Conservation (phyloP, 2,329 filamentous ascomycete species). For the Fusarium equiseti region DNA sequence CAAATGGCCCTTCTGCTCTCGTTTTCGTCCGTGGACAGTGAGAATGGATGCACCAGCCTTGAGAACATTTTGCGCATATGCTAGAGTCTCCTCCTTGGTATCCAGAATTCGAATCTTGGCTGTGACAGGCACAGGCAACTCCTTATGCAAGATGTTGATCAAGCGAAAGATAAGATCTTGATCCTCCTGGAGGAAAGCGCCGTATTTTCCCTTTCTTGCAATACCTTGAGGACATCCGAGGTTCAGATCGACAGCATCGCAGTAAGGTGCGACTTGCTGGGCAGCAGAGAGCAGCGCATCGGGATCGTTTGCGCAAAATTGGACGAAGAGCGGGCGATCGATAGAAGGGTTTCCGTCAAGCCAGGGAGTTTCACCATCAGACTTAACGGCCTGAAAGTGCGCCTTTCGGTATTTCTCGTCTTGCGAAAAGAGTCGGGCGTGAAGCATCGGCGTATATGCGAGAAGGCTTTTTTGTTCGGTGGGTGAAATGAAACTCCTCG, state of each 20-base stretch:
- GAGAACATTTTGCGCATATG: slow-evolving; percentile 89
- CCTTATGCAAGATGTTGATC: slow-evolving; percentile 83
- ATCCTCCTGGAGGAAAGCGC: slow-evolving; percentile 94
- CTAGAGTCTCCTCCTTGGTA: slow-evolving; percentile 85
- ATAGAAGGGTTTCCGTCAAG: slow-evolving; percentile 88
- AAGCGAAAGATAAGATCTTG: slow-evolving; percentile 85
- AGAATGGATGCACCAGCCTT: slow-evolving; percentile 91
- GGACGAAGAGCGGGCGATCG: slow-evolving; percentile 92
- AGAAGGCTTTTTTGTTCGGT: slow-evolving; percentile 75
- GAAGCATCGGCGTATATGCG: slow-evolving; percentile 96
- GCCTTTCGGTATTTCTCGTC: slow-evolving; percentile 79
- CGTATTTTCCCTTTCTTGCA: slow-evolving; percentile 89
- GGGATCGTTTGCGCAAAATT: slow-evolving; percentile 94
- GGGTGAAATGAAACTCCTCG: slow-evolving; percentile 87
- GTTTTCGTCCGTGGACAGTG: slow-evolving; percentile 87
- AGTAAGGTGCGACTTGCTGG: slow-evolving; percentile 82
- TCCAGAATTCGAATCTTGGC: slow-evolving; percentile 95
- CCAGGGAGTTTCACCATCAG: slow-evolving; percentile 59
- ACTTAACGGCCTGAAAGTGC: slow-evolving; percentile 79
- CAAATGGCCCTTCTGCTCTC: slow-evolving; percentile 96
- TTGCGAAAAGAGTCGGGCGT: slow-evolving; percentile 88
- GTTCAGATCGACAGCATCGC: slow-evolving; percentile 95
- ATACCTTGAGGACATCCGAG: slow-evolving; percentile 97
- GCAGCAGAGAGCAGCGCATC: slow-evolving; percentile 85
- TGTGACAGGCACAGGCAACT: slow-evolving; percentile 86